These are phyloP conservation scores for Hanseniaspora lachancei DNA, from an alignment of 805 yeast genomes.

Conservation along the genomic window DNA sequence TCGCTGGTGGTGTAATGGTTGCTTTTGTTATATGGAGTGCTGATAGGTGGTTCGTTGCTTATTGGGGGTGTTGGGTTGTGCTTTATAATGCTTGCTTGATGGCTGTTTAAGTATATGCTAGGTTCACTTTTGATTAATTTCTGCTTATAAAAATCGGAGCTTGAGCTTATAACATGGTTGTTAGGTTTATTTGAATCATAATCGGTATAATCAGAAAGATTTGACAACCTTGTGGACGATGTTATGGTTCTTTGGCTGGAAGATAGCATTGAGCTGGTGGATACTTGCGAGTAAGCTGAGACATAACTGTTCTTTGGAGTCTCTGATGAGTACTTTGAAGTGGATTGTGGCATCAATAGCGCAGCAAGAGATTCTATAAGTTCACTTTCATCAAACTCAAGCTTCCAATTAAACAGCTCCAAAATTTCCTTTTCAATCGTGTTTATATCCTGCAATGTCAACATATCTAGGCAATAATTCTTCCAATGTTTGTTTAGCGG, in stretches of 20 bases:
- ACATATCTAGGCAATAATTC: constrained; percentile 74
- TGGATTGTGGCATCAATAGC: constrained; percentile 42
- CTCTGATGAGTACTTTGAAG: constrained; percentile 13
- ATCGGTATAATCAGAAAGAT: background rate
- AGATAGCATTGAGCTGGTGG: constrained; percentile 11
- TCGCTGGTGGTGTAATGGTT: constrained; percentile 2
- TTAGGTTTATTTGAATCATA: background rate
- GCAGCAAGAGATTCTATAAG: constrained; percentile 57
- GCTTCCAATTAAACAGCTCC: constrained; percentile 72
- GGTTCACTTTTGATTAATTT: background rate
- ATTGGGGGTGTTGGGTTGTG: constrained; percentile 10
- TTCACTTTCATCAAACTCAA: constrained; percentile 58
- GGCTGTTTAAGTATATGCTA: background rate
- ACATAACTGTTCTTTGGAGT: constrained; percentile 15
- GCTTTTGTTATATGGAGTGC: background rate
- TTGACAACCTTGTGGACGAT: constrained; percentile 3
- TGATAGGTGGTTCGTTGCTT: background rate
- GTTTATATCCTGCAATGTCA: constrained; percentile 67
- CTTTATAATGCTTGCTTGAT: background rate
- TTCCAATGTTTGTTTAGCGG: constrained; percentile 97
- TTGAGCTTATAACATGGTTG: background rate
- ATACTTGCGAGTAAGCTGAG: constrained; percentile 9
- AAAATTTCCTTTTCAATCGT: constrained; percentile 83
- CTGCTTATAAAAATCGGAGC: constrained; percentile 2
- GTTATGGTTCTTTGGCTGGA: constrained; percentile 5